phyloP scores from a whole-genome alignment of 1,284 basidiomycete species.

The Nidula niveotomentosa region DNA sequence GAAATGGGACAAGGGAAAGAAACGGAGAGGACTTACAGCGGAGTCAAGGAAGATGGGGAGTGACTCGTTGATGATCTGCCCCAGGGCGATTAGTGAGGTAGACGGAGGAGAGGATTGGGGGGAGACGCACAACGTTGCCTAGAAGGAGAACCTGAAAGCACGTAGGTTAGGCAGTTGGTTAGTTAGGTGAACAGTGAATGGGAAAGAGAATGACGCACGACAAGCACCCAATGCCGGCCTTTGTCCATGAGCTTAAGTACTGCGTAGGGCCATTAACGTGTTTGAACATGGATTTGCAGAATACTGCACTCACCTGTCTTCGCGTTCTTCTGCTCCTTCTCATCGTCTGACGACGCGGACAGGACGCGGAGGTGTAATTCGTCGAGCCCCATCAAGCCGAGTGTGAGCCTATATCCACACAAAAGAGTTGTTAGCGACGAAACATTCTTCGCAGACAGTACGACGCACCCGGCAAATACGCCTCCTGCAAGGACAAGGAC shows the following conservation, averaged over 20 bases:
- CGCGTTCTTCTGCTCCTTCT: slow-evolving; percentile 67
- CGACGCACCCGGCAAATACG: slow-evolving; percentile 80
- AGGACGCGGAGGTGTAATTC: slow-evolving; percentile 90
- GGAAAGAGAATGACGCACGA: slow-evolving; percentile 48
- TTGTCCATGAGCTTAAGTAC: slow-evolving; percentile 77
- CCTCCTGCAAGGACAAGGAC: slow-evolving; percentile 77
- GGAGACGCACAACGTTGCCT: slow-evolving; percentile 49
- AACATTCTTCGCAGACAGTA: not conserved
- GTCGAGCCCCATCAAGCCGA: slow-evolving; percentile 95
- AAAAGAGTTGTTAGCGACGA: not conserved
- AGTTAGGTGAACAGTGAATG: not conserved
- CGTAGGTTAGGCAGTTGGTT: slow-evolving; percentile 4
- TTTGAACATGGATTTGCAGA: not conserved
- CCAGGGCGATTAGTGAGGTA: not conserved
- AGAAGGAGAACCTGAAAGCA: slow-evolving; percentile 68
- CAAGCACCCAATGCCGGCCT: slow-evolving; percentile 94
- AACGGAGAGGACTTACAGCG: slow-evolving; percentile 51
- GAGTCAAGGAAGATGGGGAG: slow-evolving; percentile 94
- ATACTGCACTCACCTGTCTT: slow-evolving; percentile 51
- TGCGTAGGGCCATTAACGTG: slow-evolving; percentile 18
- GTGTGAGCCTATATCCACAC: slow-evolving; percentile 60
- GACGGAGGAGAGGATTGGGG: not conserved
- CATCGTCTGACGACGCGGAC: slow-evolving; percentile 76
- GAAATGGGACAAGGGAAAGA: not conserved
- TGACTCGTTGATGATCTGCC: slow-evolving; percentile 86